These are phyloP conservation scores for Sugiyamaella marilandica DNA, from an alignment of 805 yeast genomes.

Conservation along the genomic window DNA sequence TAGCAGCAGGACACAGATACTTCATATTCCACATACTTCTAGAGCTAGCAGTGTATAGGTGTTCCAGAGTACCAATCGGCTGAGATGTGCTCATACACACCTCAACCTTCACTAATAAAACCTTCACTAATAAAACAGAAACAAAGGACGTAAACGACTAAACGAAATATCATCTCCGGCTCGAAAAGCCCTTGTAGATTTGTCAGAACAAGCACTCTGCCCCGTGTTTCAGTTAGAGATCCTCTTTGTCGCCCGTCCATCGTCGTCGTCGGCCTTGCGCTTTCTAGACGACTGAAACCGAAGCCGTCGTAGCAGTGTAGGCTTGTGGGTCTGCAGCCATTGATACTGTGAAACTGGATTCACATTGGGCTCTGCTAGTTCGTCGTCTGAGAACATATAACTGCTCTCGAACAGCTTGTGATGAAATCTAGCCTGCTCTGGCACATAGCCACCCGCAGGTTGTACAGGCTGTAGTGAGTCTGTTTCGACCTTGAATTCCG, in stretches of 20 bases:
- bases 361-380: neutral
- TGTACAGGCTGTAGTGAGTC: constrained; percentile 2
- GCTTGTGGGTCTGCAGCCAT: neutral
- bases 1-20: too few relatives aligned
- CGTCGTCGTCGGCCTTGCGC: constrained; percentile 1
- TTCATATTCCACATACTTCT: too few relatives aligned
- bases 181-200: too few relatives aligned
- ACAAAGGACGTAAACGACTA: too few relatives aligned
- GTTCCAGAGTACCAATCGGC: too few relatives aligned
- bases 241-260: neutral
- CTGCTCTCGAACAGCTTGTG: constrained; percentile 8
- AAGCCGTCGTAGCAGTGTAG: neutral
- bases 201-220: too few relatives aligned
- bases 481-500: neutral
- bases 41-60: too few relatives aligned
- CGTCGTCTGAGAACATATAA: constrained; percentile 9
- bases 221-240: too few relatives aligned
- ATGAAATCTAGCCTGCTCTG: constrained; percentile 7
- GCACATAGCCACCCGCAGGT: neutral
- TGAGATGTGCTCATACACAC: too few relatives aligned
- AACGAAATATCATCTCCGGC: too few relatives aligned
- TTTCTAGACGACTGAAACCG: neutral
- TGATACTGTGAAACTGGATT: neutral
- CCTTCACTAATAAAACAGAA: too few relatives aligned
- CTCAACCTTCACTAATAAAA: too few relatives aligned